Evolutionary conservation across 148 eudicot species (phyloP).

Genomic region (Spergularia bocconei): DNA sequence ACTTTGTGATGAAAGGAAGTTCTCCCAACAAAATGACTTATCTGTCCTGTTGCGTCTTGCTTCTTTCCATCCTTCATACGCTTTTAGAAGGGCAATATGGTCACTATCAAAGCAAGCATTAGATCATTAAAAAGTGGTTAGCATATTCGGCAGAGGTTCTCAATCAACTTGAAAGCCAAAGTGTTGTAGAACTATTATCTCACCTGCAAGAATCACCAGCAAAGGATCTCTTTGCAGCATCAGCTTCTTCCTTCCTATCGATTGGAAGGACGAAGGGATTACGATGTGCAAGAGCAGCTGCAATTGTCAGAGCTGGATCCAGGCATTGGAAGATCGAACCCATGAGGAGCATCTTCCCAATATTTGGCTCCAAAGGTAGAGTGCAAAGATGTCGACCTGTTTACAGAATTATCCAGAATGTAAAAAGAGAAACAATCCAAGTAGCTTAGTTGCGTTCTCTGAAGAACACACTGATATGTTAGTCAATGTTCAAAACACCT

Average conservation of each 20-base stretch:
- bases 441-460: not conserved
- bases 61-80: slow-evolving; percentile 94
- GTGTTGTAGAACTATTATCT: not conserved
- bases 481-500: not conserved
- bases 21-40: slow-evolving; percentile 81
- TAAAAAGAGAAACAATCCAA: not conserved
- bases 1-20: slow-evolving; percentile 76
- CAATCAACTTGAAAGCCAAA: slow-evolving; percentile 10
- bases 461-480: not conserved
- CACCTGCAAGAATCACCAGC: slow-evolving; percentile 99
- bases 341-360: slow-evolving; percentile 98
- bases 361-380: slow-evolving; percentile 83
- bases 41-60: slow-evolving; percentile 70
- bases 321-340: slow-evolving; percentile 93
- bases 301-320: slow-evolving; percentile 84
- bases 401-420: slow-evolving; percentile 9
- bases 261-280: slow-evolving; percentile 94
- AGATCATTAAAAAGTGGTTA: not conserved
- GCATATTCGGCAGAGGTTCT: not conserved
- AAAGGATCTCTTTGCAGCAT: slow-evolving; percentile 88
- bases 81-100: slow-evolving; percentile 96
- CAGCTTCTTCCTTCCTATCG: slow-evolving; percentile 89
- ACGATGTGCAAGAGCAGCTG: slow-evolving; percentile 94
- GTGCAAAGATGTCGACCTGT: slow-evolving; percentile 87
- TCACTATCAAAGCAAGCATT: slow-evolving; percentile 53